Base-by-base conservation (phyloP, 1,139 yeast species). In the Yamadazyma taylorii region DNA sequence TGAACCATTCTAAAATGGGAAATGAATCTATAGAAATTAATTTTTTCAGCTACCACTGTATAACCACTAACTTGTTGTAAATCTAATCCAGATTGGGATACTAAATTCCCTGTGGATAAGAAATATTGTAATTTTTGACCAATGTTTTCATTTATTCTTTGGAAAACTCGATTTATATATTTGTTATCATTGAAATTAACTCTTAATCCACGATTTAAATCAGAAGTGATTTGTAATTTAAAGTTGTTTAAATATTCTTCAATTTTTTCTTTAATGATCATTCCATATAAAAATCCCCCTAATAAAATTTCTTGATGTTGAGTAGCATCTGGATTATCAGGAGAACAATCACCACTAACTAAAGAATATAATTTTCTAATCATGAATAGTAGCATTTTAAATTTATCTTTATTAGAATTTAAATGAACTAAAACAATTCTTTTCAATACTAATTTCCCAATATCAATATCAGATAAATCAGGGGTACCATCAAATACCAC, bases 1-100 rank as follows among this genome's bases (percentile, higher is more conserved):
- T 92, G 99, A 35, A 92, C 98, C 98, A 92, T 92, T 69, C 99
- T 75, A 76, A 92, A 92, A 73, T 92, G 99, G 15, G 97, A 81
- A 48, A 92, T 83, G 69, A 92, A 92, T 61, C 99, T 85, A 64
- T 94, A 86, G 74, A 89, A 92, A 63, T 92, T 92, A 63, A 92
- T 92, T 64, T 94, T 92, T 67, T 92, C 99, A 2, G 98, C 98
- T 44, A 94, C 97, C 50, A 92, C 98, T 1, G 98, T 92, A 61
- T 88, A 92, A 56, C 99, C 99, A 37, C 96, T 85, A 36, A 90
- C 96, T 71, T 92, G 99, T 66, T 92, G 99, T 62, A 92, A 78
- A 75, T 92, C 99, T 43, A 92, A 77, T 57, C 98, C 99, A 14
- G 97, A 86, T 60, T 90, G 97, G 3, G 48, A 43, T 1, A 94